Evolutionary conservation across 2,329 filamentous ascomycete genomes (phyloP).

Genomic region (Sporothrix inflata): DNA sequence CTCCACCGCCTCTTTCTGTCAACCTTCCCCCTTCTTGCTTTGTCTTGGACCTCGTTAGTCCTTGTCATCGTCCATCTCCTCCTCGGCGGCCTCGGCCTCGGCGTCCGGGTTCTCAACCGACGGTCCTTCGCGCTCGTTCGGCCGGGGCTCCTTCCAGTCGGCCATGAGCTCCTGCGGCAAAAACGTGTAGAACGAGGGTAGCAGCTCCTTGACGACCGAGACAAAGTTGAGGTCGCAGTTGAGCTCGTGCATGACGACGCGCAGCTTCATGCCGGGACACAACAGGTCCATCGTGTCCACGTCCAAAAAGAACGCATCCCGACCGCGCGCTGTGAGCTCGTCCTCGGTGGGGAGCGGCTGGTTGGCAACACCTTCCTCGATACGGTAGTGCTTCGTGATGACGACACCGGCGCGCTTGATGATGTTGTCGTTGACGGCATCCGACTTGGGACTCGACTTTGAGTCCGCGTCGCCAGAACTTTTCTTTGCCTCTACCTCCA

Average conservation of each 20-base stretch:
- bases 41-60: neutral
- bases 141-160: constrained; percentile 62
- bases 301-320: constrained; percentile 67
- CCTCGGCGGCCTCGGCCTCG: constrained; percentile 36
- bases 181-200: constrained; percentile 66
- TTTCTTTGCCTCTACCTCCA: neutral
- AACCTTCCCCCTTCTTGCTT: neutral
- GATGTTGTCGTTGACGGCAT: constrained; percentile 36
- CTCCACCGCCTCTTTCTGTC: neutral
- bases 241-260: constrained; percentile 58
- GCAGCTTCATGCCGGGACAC: constrained; percentile 67
- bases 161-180: constrained; percentile 72
- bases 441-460: neutral
- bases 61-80: constrained; percentile 33
- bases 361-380: constrained; percentile 54
- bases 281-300: constrained; percentile 56
- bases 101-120: constrained; percentile 47
- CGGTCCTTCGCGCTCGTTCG: constrained; percentile 50
- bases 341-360: constrained; percentile 42
- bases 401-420: constrained; percentile 52
- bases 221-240: constrained; percentile 66
- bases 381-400: constrained; percentile 48
- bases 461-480: too few species aligned
- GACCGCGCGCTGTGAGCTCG: constrained; percentile 37
- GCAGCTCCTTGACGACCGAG: constrained; percentile 58